phyloP scores from a whole-genome alignment of 2,329 filamentous ascomycete species.

The Penicillium sp. region DNA sequence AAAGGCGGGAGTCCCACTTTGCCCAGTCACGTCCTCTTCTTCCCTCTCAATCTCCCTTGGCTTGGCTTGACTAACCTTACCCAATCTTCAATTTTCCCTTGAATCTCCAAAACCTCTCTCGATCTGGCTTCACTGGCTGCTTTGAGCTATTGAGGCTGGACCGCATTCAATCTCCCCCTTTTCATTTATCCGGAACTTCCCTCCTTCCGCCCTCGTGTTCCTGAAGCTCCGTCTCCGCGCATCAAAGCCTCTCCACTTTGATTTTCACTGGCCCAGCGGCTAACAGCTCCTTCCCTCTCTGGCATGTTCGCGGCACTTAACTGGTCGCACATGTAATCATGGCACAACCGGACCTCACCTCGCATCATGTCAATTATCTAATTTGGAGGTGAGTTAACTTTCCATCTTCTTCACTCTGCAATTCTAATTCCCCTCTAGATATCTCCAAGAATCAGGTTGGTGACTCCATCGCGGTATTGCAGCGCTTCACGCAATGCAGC shows the following conservation, averaged over 20 bases:
- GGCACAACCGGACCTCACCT: slow-evolving; percentile 46
- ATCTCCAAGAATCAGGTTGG: slow-evolving; percentile 59
- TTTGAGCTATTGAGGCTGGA: background rate
- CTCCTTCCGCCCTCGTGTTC: slow-evolving; percentile 9
- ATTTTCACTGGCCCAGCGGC: slow-evolving; percentile 32
- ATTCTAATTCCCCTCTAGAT: slow-evolving; percentile 34
- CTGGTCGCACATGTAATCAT: slow-evolving; percentile 47
- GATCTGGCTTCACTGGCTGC: slow-evolving; percentile 4
- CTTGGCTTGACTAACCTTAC: slow-evolving; percentile 1
- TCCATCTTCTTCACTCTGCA: slow-evolving; percentile 14
- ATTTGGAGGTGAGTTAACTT: slow-evolving; percentile 61
- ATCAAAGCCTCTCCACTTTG: slow-evolving; percentile 18
- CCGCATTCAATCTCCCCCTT: background rate
- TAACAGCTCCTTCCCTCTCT: slow-evolving; percentile 28
- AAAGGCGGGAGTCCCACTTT: too few relatives aligned
- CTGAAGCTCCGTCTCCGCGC: slow-evolving; percentile 7
- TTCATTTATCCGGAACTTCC: slow-evolving; percentile 4
- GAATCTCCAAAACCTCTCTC: slow-evolving; percentile 2
- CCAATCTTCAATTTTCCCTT: slow-evolving; percentile 2
- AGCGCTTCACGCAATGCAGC: background rate
- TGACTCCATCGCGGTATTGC: slow-evolving; percentile 14
- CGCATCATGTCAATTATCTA: slow-evolving; percentile 68
- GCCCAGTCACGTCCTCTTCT: slow-evolving; percentile 6
- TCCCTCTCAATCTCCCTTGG: slow-evolving; percentile 10
- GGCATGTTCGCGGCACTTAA: slow-evolving; percentile 31